Base-by-base conservation (phyloP, 129 eudicot genomes). In the Ambrosia trifida region DNA sequence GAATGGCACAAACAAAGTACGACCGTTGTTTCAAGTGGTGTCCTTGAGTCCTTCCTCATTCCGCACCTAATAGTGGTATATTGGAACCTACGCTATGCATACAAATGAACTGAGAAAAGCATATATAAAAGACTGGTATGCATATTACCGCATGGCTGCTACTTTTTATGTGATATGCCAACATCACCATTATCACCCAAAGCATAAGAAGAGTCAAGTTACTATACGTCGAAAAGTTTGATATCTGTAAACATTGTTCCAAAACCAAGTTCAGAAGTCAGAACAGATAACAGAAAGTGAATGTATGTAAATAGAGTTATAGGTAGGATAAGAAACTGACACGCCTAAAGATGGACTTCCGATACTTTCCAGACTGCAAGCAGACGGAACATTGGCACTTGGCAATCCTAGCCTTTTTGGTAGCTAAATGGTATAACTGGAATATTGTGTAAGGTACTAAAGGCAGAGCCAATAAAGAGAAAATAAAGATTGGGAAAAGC, bases 311-410 rank as follows among this genome's bases (percentile, higher is more conserved):
- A 36, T 19, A 67, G n/a, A 51, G n/a, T n/a, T 50, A n/a, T 57
- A 28, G 64, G 54, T 35, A 9, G 46, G 46, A 28, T 56, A 53
- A 73, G 59, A 46, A 56, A 76, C 85, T 78, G 46, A 86, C 98
- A 74, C 95, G 90, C 61, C 78, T 85, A 75, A 92, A 86, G 43
- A 92, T 81, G 45, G 96, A 86, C 47, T 92, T 92, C 66, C 77
- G 90, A 43, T 92, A 89, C 81, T 92, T 92, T 59, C 98, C 98
- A 9, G 96, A 86, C 45, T 84, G 89, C 64, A 79, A 72, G 86
- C 98, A 92, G 46, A 79, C 91, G 6, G 96, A 83, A 84, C 98
- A 92, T 77, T 81, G 91, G 64, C 98, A 92, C 70, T 85, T 88
- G 32, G 80, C 66, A 76, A 62, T 82, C 67, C 71, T 79, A 14